phyloP scores from a whole-genome alignment of 352 stramenopile species.

The Pelagophyceae sp. region DNA sequence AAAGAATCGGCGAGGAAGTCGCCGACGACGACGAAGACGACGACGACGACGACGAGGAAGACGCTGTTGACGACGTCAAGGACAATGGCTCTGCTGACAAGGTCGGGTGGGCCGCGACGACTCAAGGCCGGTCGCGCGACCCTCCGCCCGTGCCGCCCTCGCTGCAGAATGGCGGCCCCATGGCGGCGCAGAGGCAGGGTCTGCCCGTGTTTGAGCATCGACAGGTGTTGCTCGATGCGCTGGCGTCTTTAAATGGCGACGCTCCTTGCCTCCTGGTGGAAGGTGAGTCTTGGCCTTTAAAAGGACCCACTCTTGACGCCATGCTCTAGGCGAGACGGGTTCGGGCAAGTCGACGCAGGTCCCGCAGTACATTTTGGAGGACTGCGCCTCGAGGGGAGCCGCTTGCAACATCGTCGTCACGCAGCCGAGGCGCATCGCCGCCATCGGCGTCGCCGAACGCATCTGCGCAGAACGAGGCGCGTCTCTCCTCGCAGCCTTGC shows the following conservation, averaged over 20 bases:
- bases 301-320: conserved; percentile 51
- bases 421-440: conserved; percentile 80
- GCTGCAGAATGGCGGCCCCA: not conserved
- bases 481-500: too few species aligned
- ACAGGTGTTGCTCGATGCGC: conserved; percentile 49
- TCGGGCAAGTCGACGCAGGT: conserved; percentile 78
- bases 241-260: conserved; percentile 31
- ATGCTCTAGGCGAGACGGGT: conserved; percentile 75
- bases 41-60: not conserved
- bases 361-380: conserved; percentile 88
- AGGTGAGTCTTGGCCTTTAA: conserved; percentile 36
- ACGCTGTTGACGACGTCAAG: not conserved
- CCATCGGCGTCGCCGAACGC: conserved; percentile 59
- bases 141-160: not conserved
- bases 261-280: conserved; percentile 76
- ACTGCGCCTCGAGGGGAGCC: conserved; percentile 59
- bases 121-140: not conserved
- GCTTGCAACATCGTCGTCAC: conserved; percentile 44
- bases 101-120: not conserved
- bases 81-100: not conserved
- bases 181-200: conserved; percentile 34
- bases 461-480: conserved; percentile 69
- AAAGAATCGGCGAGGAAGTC: not conserved
- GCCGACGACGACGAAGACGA: not conserved
- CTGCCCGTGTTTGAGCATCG: conserved; percentile 67